phyloP scores from a whole-genome alignment of 2,329 filamentous ascomycete genomes.

The Camillea tinctor region DNA sequence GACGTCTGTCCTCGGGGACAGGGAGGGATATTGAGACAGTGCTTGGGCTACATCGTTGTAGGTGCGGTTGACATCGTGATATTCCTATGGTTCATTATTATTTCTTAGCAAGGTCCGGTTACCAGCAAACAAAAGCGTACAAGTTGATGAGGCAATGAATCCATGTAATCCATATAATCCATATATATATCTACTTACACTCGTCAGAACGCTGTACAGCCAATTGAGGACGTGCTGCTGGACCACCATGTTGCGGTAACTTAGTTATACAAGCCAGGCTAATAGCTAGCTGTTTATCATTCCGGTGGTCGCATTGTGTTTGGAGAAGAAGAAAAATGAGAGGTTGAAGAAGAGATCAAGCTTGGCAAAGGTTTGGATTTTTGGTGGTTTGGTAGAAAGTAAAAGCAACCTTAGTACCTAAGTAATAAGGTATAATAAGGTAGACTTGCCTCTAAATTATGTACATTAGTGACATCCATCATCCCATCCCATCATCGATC shows the following conservation, averaged over 20 bases:
- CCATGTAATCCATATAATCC: too few species aligned
- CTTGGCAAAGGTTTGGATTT: background rate
- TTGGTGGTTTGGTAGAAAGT: background rate
- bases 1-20: conserved; percentile 87
- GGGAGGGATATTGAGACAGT: conserved; percentile 73
- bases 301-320: conserved; percentile 20
- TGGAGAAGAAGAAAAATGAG: conserved; percentile 1
- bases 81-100: conserved; percentile 61
- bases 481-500: too few species aligned
- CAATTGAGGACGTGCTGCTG: conserved; percentile 90
- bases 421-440: background rate
- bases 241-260: conserved; percentile 58
- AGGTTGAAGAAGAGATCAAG: conserved; percentile 5
- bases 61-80: conserved; percentile 86
- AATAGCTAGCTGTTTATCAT: conserved; percentile 15
- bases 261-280: background rate
- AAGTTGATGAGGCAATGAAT: too few species aligned
- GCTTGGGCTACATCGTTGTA: conserved; percentile 88
- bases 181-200: conserved; percentile 48
- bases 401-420: too few species aligned
- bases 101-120: too few species aligned
- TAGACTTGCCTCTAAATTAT: background rate
- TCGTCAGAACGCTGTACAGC: conserved; percentile 88
- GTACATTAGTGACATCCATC: too few species aligned
- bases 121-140: too few species aligned